These are phyloP conservation scores for Pharnaceum exiguum DNA, from an alignment of 148 eudicot species.

Conservation along the genomic window DNA sequence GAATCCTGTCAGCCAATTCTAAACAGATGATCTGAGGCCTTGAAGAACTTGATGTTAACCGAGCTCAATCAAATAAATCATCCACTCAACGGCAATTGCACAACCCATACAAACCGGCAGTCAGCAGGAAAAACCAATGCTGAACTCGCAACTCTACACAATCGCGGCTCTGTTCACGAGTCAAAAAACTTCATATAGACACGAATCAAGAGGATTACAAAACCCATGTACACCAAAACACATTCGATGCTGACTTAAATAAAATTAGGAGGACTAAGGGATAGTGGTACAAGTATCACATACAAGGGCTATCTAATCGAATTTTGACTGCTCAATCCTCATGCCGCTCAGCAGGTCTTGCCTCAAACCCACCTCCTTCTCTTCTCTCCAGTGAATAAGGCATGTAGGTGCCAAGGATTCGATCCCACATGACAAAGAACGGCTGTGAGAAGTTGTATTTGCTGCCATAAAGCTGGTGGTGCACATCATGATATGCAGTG, in stretches of 20 bases:
- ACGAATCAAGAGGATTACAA: slow-evolving; percentile 26
- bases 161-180: not conserved
- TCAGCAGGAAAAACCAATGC: slow-evolving; percentile 2
- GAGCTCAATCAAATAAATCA: not conserved
- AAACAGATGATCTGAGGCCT: too few species aligned
- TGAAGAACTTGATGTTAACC: not conserved
- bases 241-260: slow-evolving; percentile 11
- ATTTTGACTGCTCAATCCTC: slow-evolving; percentile 28
- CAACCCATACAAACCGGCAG: not conserved
- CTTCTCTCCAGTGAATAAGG: slow-evolving; percentile 72
- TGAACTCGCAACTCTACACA: slow-evolving; percentile 24
- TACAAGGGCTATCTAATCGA: slow-evolving; percentile 18
- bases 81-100: not conserved
- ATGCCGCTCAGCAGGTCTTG: slow-evolving; percentile 58
- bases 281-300: slow-evolving; percentile 32
- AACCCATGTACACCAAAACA: slow-evolving; percentile 21
- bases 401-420: slow-evolving; percentile 93
- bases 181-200: slow-evolving; percentile 25
- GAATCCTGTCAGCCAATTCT: too few species aligned
- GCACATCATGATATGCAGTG: slow-evolving; percentile 88
- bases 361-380: slow-evolving; percentile 76
- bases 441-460: slow-evolving; percentile 92
- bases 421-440: slow-evolving; percentile 85
- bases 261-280: slow-evolving; percentile 10
- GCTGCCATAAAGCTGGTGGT: slow-evolving; percentile 88